Evolutionary conservation across 192 early-diverging fungal genomes (phyloP).

Genomic region (Podila horticola): DNA sequence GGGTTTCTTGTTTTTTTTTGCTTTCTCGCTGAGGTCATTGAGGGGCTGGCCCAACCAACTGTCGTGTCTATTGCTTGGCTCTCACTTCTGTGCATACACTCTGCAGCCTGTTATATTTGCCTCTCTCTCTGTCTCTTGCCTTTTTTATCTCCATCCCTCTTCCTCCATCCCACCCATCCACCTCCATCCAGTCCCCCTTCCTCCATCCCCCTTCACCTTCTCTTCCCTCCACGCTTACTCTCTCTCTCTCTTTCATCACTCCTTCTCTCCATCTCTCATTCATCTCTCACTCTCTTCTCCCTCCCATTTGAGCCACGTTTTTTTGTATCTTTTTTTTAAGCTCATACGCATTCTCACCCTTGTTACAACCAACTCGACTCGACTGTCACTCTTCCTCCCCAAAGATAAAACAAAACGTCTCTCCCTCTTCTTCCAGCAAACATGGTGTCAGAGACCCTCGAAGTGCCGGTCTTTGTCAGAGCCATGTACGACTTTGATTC

Average conservation of each 20-base stretch:
- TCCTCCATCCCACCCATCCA: background rate
- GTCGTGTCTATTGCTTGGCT: too few species aligned
- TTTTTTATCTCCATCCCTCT: background rate
- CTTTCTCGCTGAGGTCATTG: too few species aligned
- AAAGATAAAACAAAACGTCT: background rate
- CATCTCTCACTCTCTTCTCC: background rate
- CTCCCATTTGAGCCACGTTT: conserved; percentile 1
- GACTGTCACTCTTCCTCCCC: background rate
- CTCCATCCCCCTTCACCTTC: background rate
- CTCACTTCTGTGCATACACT: too few species aligned
- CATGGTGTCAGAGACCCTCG: conserved; percentile 40
- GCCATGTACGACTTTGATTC: conserved; percentile 93
- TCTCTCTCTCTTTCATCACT: too few species aligned
- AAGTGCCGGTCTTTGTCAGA: conserved; percentile 59
- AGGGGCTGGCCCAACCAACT: too few species aligned
- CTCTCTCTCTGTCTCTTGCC: background rate
- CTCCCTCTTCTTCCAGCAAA: background rate
- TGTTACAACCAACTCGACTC: background rate
- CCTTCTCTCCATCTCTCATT: background rate
- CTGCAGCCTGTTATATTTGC: background rate
- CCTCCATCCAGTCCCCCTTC: background rate
- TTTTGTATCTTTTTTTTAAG: background rate
- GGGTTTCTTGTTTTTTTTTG: too few species aligned
- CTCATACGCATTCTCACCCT: background rate
- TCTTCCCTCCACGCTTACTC: background rate